A percentile compares a stretch with the other conserved stretches of the same genome.
phyloP scores from a whole-genome alignment of 805 yeast genomes.

The Wickerhamomyces subpelliculosus region DNA sequence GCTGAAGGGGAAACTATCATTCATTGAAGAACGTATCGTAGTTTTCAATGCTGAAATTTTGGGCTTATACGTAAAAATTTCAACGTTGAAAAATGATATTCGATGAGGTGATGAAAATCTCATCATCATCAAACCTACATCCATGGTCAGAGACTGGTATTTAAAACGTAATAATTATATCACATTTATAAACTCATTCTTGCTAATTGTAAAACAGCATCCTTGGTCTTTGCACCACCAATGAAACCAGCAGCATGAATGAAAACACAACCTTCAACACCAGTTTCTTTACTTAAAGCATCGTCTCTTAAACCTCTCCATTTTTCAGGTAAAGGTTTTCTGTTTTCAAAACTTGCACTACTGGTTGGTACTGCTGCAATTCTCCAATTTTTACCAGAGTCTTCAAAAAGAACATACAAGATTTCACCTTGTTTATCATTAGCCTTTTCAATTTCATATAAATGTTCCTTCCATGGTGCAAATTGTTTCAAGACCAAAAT shows the following conservation, averaged over 20 bases:
- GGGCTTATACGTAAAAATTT: no score
- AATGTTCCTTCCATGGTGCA: constrained; percentile 95
- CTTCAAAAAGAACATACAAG: constrained; percentile 75
- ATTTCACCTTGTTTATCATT: constrained; percentile 47
- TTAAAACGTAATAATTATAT: neutral
- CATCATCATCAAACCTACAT: no score
- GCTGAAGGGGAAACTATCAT: no score
- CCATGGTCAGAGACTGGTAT: no score
- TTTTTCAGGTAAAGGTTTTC: constrained; percentile 81
- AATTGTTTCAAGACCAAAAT: constrained; percentile 68
- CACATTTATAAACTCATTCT: constrained; percentile 26
- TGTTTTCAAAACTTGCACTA: constrained; percentile 70
- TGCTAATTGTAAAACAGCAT: constrained; percentile 75
- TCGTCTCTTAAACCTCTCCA: constrained; percentile 97
- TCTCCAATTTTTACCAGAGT: constrained; percentile 71
- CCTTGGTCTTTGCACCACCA: constrained; percentile 83
- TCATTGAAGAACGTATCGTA: no score
- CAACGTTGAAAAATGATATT: no score
- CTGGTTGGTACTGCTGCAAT: constrained; percentile 87
- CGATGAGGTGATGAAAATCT: no score
- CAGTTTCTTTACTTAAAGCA: constrained; percentile 61
- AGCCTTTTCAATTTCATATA: constrained; percentile 64
- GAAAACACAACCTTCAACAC: constrained; percentile 84
- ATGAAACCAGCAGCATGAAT: constrained; percentile 97
- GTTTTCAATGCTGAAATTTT: no score